Conservation (phyloP, 257 asterid genomes). For the Fraxinus quadrangulata region DNA sequence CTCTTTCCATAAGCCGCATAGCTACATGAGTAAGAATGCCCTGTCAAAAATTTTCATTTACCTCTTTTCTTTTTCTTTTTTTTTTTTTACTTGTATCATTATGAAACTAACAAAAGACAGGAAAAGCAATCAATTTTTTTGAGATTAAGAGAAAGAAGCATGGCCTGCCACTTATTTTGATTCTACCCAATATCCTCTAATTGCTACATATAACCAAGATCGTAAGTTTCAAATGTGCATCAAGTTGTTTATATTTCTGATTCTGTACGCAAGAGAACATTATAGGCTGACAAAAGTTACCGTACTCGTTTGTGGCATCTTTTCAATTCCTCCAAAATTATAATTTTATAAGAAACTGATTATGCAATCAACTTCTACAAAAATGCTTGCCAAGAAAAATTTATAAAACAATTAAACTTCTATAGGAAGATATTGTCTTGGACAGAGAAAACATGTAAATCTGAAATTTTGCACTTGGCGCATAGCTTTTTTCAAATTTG, state of each 20-base stretch:
- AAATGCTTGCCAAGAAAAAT: neutral
- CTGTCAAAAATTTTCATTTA: constrained; percentile 33
- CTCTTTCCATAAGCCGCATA: constrained; percentile 56
- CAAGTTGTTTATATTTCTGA: neutral
- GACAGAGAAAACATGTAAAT: neutral
- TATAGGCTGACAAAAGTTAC: neutral
- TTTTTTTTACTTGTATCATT: constrained; percentile 8
- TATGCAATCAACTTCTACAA: neutral
- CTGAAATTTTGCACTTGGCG: neutral
- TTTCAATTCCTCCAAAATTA: neutral
- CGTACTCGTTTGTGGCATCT: neutral
- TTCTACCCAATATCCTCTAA: neutral
- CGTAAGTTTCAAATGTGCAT: neutral
- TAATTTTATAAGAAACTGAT: neutral
- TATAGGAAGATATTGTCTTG: neutral
- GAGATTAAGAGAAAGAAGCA: neutral
- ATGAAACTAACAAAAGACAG: neutral
- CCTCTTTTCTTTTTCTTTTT: neutral
- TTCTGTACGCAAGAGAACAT: neutral
- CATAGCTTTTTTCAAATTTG: neutral
- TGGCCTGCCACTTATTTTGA: neutral
- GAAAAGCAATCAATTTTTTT: neutral
- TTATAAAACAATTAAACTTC: neutral
- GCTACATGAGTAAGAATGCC: constrained; percentile 46
- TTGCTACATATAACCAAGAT: neutral